A percentile compares a stretch with the other conserved stretches of the same genome.
Conservation (phyloP, 1,284 basidiomycete species). For the Moesziomyces antarcticus region DNA sequence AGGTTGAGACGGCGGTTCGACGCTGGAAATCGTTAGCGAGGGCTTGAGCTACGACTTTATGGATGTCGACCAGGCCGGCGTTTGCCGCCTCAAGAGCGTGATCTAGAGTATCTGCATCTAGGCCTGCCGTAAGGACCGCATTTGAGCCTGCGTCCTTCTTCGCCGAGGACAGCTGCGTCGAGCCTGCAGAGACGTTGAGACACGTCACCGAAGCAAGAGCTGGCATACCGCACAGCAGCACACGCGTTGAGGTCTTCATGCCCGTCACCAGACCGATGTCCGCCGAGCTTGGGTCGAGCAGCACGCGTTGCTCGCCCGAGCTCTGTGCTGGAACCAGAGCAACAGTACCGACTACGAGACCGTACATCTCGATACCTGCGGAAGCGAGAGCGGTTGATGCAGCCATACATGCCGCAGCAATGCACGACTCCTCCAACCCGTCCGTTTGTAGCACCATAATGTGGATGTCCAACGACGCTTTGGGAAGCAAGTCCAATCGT, state of each 20-base stretch:
- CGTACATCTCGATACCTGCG: constrained; percentile 87
- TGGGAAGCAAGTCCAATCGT: constrained; percentile 88
- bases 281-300: constrained; percentile 81
- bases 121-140: constrained; percentile 6
- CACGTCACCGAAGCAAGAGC: constrained; percentile 84
- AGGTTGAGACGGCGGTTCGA: constrained; percentile 18
- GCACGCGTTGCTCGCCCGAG: constrained; percentile 67
- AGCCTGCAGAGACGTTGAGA: constrained; percentile 32
- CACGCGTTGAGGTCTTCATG: constrained; percentile 30
- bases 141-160: not conserved
- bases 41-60: constrained; percentile 42
- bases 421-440: constrained; percentile 73
- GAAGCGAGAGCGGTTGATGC: constrained; percentile 89
- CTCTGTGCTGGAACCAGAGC: constrained; percentile 69
- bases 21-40: constrained; percentile 38
- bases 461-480: constrained; percentile 91
- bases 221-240: constrained; percentile 85
- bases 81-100: constrained; percentile 20
- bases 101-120: constrained; percentile 19
- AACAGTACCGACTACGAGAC: constrained; percentile 81
- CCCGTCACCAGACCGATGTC: constrained; percentile 73
- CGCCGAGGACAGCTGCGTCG: constrained; percentile 2
- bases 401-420: constrained; percentile 76
- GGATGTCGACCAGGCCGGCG: constrained; percentile 40
- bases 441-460: constrained; percentile 91